Evolutionary conservation across 331 rosid species (phyloP), one percentile per base, ranked within the genome.

Genomic region (Rosa hybrid): DNA sequence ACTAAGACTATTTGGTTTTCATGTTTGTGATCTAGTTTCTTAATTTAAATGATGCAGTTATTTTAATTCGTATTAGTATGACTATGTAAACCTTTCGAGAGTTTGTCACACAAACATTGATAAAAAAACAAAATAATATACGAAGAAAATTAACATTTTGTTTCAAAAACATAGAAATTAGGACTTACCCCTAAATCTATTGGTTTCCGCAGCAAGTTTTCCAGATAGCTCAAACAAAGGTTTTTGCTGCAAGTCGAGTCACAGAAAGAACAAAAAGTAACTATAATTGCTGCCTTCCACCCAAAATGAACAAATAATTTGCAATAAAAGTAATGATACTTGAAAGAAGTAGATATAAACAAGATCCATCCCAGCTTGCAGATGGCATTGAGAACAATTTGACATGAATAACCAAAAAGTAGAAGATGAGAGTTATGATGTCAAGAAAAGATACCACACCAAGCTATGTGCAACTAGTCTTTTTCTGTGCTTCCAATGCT

Each of bases 211-310:
- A n/a, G 99, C 99, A 50, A 95, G 99, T 86, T 95, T 93, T 82
- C 99, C 99, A 68, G 99, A 95, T 23, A 95, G 86, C 84, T 95
- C 99, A 85, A 91, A 95, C n/a, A 98, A 95, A 85, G 99, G 99
- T 71, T 95, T 88, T 83, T 91, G 89, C 99, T 95, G 94, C 78
- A 86, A 78, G 63, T 44, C 21, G 44, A 81, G 10, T 14, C 4
- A 78, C 71, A 65, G 21, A 76, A 53, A 23, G 39, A 68, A 78
- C 8, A 27, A 63, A 34, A 51, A 18, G 8, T 71, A 21, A 77
- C 18, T 18, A 46, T 12, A 78, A 64, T 34, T 56, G 44, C 59
- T 56, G 50, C 17, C 30, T 49, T 56, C 65, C 56, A 57, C 44
- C 54, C 68, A 53, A 25, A 49, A 27, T 11, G 13, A 81, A 68